Evolutionary conservation across 1,139 yeast species (phyloP).

Genomic region (Sugiyamaella sp.): DNA sequence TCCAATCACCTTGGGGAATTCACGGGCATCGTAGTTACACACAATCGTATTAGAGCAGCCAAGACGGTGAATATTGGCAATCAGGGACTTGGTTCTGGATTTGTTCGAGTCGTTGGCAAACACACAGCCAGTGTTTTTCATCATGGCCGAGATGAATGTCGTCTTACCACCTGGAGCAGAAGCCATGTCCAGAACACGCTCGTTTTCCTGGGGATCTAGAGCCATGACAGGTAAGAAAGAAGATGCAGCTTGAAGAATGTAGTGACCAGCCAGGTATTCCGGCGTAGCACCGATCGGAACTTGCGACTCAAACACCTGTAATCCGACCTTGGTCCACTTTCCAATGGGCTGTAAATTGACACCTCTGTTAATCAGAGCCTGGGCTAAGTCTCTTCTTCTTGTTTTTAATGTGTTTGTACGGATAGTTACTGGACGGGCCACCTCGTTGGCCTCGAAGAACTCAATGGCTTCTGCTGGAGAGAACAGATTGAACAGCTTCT

Average conservation of each 20-base stretch:
- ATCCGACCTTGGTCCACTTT: conserved; percentile 96
- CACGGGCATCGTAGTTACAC: conserved; percentile 97
- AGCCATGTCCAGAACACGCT: conserved; percentile 96
- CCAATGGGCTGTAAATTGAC: conserved; percentile 97
- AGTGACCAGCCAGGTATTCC: conserved; percentile 96
- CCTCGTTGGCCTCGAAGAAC: conserved; percentile 97
- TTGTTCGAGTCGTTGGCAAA: conserved; percentile 98
- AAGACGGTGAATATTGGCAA: conserved; percentile 95
- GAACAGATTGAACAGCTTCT: conserved; percentile 85
- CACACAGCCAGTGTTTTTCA: conserved; percentile 97
- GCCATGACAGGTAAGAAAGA: conserved; percentile 98
- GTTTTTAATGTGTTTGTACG: conserved; percentile 95
- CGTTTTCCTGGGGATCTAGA: conserved; percentile 92
- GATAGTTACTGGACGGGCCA: conserved; percentile 93
- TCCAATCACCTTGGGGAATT: conserved; percentile 96
- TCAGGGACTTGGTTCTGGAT: conserved; percentile 91
- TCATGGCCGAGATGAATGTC: conserved; percentile 90
- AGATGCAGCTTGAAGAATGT: conserved; percentile 97
- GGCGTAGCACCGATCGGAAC: conserved; percentile 99
- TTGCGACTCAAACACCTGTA: conserved; percentile 95
- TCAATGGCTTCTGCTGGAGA: conserved; percentile 97
- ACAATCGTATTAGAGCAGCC: conserved; percentile 97
- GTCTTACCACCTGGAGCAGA: conserved; percentile 99
- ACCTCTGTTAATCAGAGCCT: conserved; percentile 92
- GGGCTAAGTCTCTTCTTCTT: conserved; percentile 94